These are phyloP conservation scores for Schrenkiella parvula DNA, from an alignment of 345 rosid genomes.

Conservation along the genomic window DNA sequence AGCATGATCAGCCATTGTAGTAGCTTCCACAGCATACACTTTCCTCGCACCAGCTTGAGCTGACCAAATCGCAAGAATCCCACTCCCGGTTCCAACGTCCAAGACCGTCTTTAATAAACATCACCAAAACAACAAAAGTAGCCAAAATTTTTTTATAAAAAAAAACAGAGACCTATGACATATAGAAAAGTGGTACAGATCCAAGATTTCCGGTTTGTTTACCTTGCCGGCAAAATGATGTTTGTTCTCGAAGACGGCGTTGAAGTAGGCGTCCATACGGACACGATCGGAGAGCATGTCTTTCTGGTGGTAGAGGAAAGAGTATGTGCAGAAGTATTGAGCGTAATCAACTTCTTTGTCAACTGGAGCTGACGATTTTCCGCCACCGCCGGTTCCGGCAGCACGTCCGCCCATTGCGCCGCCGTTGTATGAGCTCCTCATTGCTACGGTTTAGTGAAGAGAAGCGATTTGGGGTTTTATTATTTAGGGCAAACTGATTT, in stretches of 20 bases:
- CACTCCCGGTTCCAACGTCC: conserved; percentile 99
- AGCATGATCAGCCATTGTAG: conserved; percentile 94
- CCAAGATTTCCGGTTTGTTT: not conserved
- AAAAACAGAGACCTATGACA: not conserved
- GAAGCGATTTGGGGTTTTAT: not conserved
- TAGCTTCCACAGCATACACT: conserved; percentile 97
- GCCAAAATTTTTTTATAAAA: conserved; percentile 10
- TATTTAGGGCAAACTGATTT: conserved; percentile 41
- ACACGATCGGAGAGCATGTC: conserved; percentile 98
- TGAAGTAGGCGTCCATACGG: conserved; percentile 95
- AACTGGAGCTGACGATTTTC: conserved; percentile 42
- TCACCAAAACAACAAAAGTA: not conserved
- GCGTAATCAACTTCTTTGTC: conserved; percentile 94
- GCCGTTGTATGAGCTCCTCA: conserved; percentile 54
- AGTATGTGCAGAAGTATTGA: conserved; percentile 82
- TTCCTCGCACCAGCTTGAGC: conserved; percentile 99
- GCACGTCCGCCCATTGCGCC: conserved; percentile 37
- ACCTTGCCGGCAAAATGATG: conserved; percentile 88
- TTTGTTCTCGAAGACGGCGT: conserved; percentile 69
- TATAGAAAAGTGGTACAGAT: not conserved
- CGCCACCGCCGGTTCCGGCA: conserved; percentile 27
- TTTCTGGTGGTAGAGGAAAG: conserved; percentile 92
- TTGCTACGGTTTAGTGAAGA: conserved; percentile 14
- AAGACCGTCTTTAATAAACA: conserved; percentile 60
- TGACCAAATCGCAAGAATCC: conserved; percentile 98